These are phyloP conservation scores for Aspergillus conjunctus DNA, from an alignment of 495 filamentous ascomycete species.

Conservation along the genomic window DNA sequence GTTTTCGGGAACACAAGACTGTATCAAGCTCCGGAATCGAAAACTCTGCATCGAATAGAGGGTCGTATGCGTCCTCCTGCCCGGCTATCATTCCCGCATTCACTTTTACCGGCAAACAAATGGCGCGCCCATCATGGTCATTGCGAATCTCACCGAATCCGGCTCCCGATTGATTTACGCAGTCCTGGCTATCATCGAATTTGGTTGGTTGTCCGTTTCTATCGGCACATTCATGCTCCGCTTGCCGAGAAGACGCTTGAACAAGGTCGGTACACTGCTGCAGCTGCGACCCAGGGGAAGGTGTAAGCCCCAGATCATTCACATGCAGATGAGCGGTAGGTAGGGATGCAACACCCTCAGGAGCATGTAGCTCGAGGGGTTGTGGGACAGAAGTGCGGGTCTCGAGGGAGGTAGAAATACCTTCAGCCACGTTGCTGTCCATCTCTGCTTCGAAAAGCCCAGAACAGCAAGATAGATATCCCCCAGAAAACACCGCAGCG, in stretches of 20 bases:
- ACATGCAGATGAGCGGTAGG: constrained; percentile 25
- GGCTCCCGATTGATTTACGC: not conserved
- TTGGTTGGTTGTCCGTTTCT: not conserved
- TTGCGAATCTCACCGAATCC: not conserved
- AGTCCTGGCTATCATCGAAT: not conserved
- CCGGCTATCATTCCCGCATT: not conserved
- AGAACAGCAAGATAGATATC: constrained; percentile 10
- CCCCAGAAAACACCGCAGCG: not conserved
- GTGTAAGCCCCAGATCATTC: constrained; percentile 51
- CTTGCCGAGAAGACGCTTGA: constrained; percentile 15
- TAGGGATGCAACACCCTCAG: constrained; percentile 24
- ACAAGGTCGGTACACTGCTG: constrained; percentile 23
- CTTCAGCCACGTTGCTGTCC: constrained; percentile 39
- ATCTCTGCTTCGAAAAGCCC: constrained; percentile 24
- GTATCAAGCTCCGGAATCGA: constrained; percentile 26
- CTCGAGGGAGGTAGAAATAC: constrained; percentile 44
- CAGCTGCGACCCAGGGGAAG: constrained; percentile 42
- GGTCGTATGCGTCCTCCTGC: constrained; percentile 21
- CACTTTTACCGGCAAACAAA: not conserved
- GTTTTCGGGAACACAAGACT: constrained; percentile 27
- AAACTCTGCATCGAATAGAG: constrained; percentile 27
- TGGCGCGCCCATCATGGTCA: not conserved
- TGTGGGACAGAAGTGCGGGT: constrained; percentile 24
- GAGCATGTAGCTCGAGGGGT: constrained; percentile 22
- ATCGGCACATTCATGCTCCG: constrained; percentile 13